These are phyloP conservation scores for Exophiala lecanii-corni DNA, from an alignment of 2,329 filamentous ascomycete species.

Conservation along the genomic window DNA sequence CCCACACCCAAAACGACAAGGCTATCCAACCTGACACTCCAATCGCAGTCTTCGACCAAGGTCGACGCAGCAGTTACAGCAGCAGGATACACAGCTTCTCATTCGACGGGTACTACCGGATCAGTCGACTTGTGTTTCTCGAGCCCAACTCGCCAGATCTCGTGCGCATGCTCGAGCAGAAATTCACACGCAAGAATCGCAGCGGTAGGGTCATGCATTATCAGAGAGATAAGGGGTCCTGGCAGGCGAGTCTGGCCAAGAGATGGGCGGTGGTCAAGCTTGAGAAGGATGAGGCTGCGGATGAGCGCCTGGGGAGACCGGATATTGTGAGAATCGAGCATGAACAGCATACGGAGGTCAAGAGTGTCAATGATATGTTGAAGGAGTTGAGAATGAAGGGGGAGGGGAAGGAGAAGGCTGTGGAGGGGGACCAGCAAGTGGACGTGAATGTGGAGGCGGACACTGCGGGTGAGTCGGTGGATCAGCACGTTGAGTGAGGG, in stretches of 20 bases:
- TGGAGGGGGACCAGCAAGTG: no score
- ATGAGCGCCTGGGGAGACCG: not conserved
- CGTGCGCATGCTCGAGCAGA: slow-evolving; percentile 21
- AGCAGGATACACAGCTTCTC: slow-evolving; percentile 1
- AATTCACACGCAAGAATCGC: slow-evolving; percentile 12
- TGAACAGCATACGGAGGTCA: slow-evolving; percentile 1
- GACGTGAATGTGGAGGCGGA: no score
- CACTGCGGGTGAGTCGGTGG: no score
- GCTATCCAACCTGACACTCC: not conserved
- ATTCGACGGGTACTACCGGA: slow-evolving; percentile 16
- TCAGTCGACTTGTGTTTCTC: slow-evolving; percentile 12
- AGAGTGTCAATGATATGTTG: slow-evolving; percentile 21
- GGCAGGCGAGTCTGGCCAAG: slow-evolving; percentile 15
- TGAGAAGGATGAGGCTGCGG: slow-evolving; percentile 9
- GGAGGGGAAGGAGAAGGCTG: slow-evolving; percentile 1
- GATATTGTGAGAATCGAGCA: slow-evolving; percentile 10
- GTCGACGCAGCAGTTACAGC: not conserved
- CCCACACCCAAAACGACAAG: not conserved
- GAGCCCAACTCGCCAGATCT: slow-evolving; percentile 16
- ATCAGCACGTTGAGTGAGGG: no score
- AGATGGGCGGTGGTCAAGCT: slow-evolving; percentile 23
- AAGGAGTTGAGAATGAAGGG: slow-evolving; percentile 18
- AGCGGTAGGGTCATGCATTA: slow-evolving; percentile 4
- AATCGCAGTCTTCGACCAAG: slow-evolving; percentile 16
- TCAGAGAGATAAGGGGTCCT: slow-evolving; percentile 7